Evolutionary conservation across 2,329 filamentous ascomycete genomes (phyloP), one percentile per base, ranked within the genome.

Genomic region (Zasmidium angulare): DNA sequence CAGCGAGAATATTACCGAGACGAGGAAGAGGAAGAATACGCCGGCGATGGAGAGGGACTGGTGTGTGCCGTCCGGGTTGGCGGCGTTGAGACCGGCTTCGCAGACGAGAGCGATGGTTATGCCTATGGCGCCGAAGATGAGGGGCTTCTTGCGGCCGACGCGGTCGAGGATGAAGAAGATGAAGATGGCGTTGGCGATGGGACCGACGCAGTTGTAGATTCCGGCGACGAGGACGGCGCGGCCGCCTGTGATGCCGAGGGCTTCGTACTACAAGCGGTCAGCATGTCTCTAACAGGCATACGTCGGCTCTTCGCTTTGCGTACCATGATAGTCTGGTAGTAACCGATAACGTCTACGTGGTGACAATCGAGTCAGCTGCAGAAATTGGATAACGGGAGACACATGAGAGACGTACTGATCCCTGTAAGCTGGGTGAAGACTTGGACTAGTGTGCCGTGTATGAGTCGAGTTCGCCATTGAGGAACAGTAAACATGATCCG

Each of bases 351-450:
- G 65, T 87, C 80, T 69, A 29, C 4, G 11, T n/a, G n/a, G n/a
- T n/a, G n/a, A n/a, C n/a, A n/a, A n/a, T n/a, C n/a, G n/a, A n/a
- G n/a, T n/a, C n/a, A n/a, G n/a, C n/a, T n/a, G n/a, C n/a, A n/a
- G n/a, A n/a, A n/a, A n/a, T n/a, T n/a, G n/a, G n/a, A n/a, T n/a
- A n/a, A n/a, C n/a, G n/a, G n/a, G n/a, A n/a, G n/a, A n/a, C n/a
- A n/a, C n/a, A n/a, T n/a, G n/a, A n/a, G n/a, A 1, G 12, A 3
- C 69, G 50, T 71, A 75, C 76, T 84, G 66, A 84, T 83, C 47
- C 84, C 84, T n/a, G 80, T 82, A 67, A 89, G 82, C 63, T 89
- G 86, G 50, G 86, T 85, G 66, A 89, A 86, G 61, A 86, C 80
- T 69, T 90, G 86, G 43, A 87, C 82, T 29, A 84, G 73, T 46